Percentiles rank a stretch among this genome's conserved stretches.
These are phyloP conservation scores for Pseudogymnoascus destructans DNA, from an alignment of 2,329 filamentous ascomycete species.

Conservation along the genomic window DNA sequence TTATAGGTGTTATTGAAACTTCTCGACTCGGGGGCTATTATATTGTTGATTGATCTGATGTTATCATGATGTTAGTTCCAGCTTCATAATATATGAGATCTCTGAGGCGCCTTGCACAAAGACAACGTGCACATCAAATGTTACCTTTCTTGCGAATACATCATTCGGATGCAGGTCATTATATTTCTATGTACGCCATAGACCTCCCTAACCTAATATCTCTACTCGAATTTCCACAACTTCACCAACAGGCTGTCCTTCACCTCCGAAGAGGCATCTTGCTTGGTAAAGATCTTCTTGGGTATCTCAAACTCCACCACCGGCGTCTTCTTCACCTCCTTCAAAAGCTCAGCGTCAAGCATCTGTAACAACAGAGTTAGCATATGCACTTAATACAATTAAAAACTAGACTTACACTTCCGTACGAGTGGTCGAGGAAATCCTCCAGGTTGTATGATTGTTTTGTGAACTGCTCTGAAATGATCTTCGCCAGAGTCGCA, in stretches of 20 bases:
- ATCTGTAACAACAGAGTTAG: conserved; percentile 41
- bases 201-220: not conserved
- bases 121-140: not conserved
- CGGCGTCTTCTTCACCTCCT: conserved; percentile 72
- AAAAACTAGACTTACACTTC: conserved; percentile 44
- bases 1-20: conserved; percentile 11
- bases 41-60: not conserved
- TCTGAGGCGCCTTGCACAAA: not conserved
- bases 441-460: conserved; percentile 91
- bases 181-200: not conserved
- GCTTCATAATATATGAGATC: not conserved
- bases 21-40: conserved; percentile 11
- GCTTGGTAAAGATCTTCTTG: conserved; percentile 28
- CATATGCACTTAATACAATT: not conserved
- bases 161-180: not conserved
- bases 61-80: not conserved
- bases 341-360: conserved; percentile 69
- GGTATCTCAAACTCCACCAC: conserved; percentile 92
- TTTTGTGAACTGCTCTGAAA: conserved; percentile 96
- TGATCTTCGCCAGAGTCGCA: conserved; percentile 81
- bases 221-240: conserved; percentile 43
- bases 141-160: not conserved
- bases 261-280: conserved; percentile 31
- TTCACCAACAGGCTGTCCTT: conserved; percentile 45
- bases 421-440: conserved; percentile 90